Percentiles rank a stretch among this genome's conserved stretches.
These are phyloP conservation scores for Coemansia sp. DNA, from an alignment of 192 early-diverging fungal genomes.

Conservation along the genomic window DNA sequence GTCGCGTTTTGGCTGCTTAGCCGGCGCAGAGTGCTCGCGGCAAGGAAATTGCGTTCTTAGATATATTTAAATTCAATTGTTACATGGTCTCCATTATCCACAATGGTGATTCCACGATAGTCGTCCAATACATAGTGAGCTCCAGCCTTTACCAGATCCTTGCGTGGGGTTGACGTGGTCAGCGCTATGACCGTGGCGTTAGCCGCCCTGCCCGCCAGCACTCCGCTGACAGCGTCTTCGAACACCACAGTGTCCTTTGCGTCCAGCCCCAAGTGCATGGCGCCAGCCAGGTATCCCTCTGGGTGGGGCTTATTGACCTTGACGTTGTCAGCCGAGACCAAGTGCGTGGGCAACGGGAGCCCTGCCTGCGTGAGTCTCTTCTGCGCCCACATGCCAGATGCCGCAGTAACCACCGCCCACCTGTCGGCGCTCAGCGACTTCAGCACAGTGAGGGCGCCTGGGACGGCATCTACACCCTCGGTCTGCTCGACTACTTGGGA, in stretches of 20 bases:
- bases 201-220: slow-evolving; percentile 26
- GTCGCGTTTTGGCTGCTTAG: slow-evolving; percentile 18
- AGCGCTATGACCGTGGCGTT: slow-evolving; percentile 34
- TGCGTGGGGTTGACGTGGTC: slow-evolving; percentile 22
- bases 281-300: slow-evolving; percentile 24
- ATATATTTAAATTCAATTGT: neutral
- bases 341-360: slow-evolving; percentile 11
- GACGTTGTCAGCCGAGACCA: slow-evolving; percentile 28
- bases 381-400: slow-evolving; percentile 21
- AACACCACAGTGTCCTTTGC: slow-evolving; percentile 30
- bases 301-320: slow-evolving; percentile 30
- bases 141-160: slow-evolving; percentile 16
- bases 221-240: slow-evolving; percentile 40
- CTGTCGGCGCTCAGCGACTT: neutral
- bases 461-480: slow-evolving; percentile 30
- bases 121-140: slow-evolving; percentile 31
- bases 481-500: slow-evolving; percentile 10
- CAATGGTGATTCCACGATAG: slow-evolving; percentile 8
- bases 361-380: slow-evolving; percentile 22
- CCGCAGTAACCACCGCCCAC: slow-evolving; percentile 46
- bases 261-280: slow-evolving; percentile 8
- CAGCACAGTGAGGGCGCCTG: slow-evolving; percentile 25
- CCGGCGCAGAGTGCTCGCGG: neutral
- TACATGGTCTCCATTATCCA: slow-evolving; percentile 10
- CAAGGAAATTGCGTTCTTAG: neutral